phyloP scores from a whole-genome alignment of 1,284 basidiomycete genomes.

The Tylopilus sp. region DNA sequence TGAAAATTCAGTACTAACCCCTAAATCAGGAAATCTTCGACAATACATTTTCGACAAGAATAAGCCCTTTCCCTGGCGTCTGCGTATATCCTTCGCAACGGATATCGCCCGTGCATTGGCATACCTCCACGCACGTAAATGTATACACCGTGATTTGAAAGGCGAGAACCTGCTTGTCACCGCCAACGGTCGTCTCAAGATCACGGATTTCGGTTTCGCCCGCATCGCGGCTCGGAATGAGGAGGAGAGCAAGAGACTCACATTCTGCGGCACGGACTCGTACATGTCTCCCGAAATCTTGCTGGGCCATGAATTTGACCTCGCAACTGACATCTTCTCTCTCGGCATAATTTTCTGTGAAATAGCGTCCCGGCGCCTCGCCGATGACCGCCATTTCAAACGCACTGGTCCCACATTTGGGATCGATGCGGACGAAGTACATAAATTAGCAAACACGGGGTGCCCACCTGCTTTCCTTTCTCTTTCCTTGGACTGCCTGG shows the following conservation, averaged over 20 bases:
- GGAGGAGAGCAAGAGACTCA: slow-evolving; percentile 87
- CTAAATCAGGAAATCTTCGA: slow-evolving; percentile 66
- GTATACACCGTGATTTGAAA: slow-evolving; percentile 87
- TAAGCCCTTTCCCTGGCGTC: slow-evolving; percentile 83
- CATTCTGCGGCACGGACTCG: slow-evolving; percentile 94
- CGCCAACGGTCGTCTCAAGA: slow-evolving; percentile 88
- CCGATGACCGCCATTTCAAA: slow-evolving; percentile 79
- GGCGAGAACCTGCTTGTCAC: slow-evolving; percentile 97
- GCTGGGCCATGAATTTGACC: slow-evolving; percentile 85
- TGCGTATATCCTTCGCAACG: slow-evolving; percentile 90
- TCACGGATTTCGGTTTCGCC: slow-evolving; percentile 96
- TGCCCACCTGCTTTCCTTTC: slow-evolving; percentile 79
- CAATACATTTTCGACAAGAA: slow-evolving; percentile 78
- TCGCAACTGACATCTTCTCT: slow-evolving; percentile 93
- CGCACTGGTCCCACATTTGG: slow-evolving; percentile 75
- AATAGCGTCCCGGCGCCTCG: slow-evolving; percentile 80
- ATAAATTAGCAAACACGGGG: slow-evolving; percentile 62
- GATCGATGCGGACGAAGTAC: slow-evolving; percentile 76
- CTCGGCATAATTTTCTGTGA: slow-evolving; percentile 95
- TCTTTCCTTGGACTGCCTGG: slow-evolving; percentile 77
- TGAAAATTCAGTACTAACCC: slow-evolving; percentile 5
- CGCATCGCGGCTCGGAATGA: slow-evolving; percentile 89
- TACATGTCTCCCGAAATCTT: slow-evolving; percentile 96
- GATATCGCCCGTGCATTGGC: slow-evolving; percentile 94
- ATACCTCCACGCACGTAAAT: slow-evolving; percentile 92